Evolutionary conservation across 2,329 filamentous ascomycete species (phyloP), one percentile per base, ranked within the genome.

Genomic region (Cladophialophora psammophila): DNA sequence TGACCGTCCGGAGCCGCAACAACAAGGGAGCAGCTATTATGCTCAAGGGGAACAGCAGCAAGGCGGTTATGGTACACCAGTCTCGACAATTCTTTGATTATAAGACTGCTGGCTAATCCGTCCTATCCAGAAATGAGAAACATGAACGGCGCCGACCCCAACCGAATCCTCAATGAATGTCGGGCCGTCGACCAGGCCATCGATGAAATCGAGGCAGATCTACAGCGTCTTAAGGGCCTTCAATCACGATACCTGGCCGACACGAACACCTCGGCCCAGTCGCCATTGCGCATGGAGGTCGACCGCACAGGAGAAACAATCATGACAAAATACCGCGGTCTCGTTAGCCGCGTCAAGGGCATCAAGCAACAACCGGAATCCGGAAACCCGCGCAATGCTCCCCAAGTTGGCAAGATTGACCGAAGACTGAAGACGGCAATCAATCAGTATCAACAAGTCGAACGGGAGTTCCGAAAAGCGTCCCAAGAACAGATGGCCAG

Each of bases 311-410:
- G 89, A 72, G 85, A 89, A 53, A 90, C 94, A 71, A 94, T 94
- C 72, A 96, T 96, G 89, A 87, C 87, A 60, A 84, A 89, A 63
- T 97, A 96, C 84, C 90, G 91, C 69, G 87, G 86, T 67, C 86
- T 98, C 65, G 92, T 91, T 64, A 88, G 90, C 61, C 90, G 91
- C 61, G 89, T 97, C 72, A 92, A 91, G 80, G 84, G 86, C 69
- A 86, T 97, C 81, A 97, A 97, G 85, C 89, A 89, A 72, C 90
- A 90, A 74, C 90, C 90, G 48, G 92, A 94, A 67, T 90, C 91
- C 32, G 87, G 88, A 66, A 88, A 87, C 70, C 84, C 89, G 53
- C 88, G 88, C 76, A 95, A 96, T 79, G 86, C 87, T 63, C 86
- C 90, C 38, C 94, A 97, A 79, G 90, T 97, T 71, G 90, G 90